Percentiles rank a stretch among this genome's conserved stretches.
These are phyloP conservation scores for Plasmodium vivax DNA, from an alignment of 169 alveolate genomes.

Conservation along the genomic window DNA sequence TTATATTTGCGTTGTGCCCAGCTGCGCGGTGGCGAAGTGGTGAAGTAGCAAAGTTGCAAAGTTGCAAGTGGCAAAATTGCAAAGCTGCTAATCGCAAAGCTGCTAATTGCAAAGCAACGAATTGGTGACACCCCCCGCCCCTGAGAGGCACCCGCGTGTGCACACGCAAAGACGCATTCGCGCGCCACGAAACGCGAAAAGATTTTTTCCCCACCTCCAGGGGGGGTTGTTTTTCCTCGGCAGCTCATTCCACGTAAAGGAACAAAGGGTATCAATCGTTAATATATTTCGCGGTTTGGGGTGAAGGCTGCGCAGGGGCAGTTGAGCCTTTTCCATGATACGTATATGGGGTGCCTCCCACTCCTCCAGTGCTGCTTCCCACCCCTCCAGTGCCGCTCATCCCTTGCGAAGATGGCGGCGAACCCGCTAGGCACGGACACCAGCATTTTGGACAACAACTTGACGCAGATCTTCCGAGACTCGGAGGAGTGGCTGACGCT, in stretches of 20 bases:
- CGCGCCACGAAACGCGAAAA: not conserved
- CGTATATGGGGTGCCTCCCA: not conserved
- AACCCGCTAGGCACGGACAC: constrained; percentile 48
- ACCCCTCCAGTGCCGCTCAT: not conserved
- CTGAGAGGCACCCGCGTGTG: not conserved
- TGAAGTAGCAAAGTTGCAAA: not conserved
- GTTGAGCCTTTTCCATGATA: not conserved
- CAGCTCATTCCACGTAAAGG: not conserved
- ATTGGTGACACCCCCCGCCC: not conserved
- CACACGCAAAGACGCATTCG: not conserved
- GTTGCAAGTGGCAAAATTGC: not conserved
- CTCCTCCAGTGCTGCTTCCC: not conserved
- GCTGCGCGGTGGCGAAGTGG: not conserved
- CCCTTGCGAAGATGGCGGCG: not conserved
- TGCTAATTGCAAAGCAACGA: not conserved
- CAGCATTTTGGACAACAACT: constrained; percentile 46
- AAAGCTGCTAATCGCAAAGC: not conserved
- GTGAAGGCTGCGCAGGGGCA: not conserved
- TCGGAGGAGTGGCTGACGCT: constrained; percentile 84
- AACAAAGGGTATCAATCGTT: not conserved
- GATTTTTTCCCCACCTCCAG: not conserved
- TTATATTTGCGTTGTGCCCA: not conserved
- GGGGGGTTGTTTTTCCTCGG: not conserved
- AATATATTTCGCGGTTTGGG: not conserved
- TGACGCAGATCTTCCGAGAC: constrained; percentile 77